Base-by-base conservation (phyloP, 2,329 filamentous ascomycete species). In the Penicillium sp. region DNA sequence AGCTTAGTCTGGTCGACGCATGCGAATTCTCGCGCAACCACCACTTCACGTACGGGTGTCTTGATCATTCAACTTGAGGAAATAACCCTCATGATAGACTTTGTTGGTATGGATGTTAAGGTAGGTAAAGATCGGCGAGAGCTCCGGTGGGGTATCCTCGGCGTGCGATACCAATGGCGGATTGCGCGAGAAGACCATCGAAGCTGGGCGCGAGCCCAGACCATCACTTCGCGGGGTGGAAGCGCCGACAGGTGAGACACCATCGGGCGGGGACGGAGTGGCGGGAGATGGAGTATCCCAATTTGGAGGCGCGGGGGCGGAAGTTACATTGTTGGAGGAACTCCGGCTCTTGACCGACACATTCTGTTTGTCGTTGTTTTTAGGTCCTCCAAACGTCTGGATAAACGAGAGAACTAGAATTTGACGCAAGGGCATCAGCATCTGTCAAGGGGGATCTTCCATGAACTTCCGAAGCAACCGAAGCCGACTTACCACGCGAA, bases 51-150 rank as follows among this genome's bases (percentile, higher is more conserved):
- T 76, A 95, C 89, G 82, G 38, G 80, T 82, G 58, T 96, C 93
- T 52, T 95, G 80, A 64, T 98, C 92, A 63, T 95, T 90, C 32
- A 98, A 72, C 67, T 96, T 98, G 53, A 98, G 69, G 52, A 98
- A 96, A 60, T 96, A 98, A 25, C 92, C 92, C 68, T 98, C 92
- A 54, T 95, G 89, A 62, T 96, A 98, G 39, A 96, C 72, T 68
- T 96, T 96, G 66, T 95, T 95, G 41, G 80, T 83, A 64, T 98
- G 92, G 66, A 84, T 92, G 68, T 95, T 96, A 50, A 98, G 76
- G 59, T 87, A 92, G 44, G 79, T 85, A 66, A 96, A 96, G 56
- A 96, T 89, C 48, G 89, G 90, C 68, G 88, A 84, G 46, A 98
- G 74, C 72, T 98, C 92, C 25, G 92, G 88, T 46, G 92, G 80